A percentile compares a stretch with the other conserved stretches of the same genome.
Evolutionary conservation across 1,139 yeast genomes (phyloP).

Genomic region (Eremothecium cymbalariae): DNA sequence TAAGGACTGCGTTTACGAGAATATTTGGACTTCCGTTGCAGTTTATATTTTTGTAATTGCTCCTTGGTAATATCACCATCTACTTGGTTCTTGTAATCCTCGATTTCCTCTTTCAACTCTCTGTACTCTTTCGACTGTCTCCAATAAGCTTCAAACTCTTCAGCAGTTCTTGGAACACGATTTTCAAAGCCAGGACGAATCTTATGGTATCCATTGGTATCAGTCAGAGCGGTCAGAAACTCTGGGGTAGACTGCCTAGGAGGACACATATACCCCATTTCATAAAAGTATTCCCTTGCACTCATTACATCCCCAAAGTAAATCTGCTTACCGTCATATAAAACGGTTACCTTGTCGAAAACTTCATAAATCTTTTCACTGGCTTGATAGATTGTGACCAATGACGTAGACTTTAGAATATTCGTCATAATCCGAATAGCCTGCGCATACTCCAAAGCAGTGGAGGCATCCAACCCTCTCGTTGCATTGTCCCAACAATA

Average conservation of each 20-base stretch:
- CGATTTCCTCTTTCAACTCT: slow-evolving; percentile 39
- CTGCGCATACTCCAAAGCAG: slow-evolving; percentile 43
- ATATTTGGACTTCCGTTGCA: slow-evolving; percentile 37
- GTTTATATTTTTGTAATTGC: slow-evolving; percentile 34
- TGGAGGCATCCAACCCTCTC: slow-evolving; percentile 39
- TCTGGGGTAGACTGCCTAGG: slow-evolving; percentile 53
- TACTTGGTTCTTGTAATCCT: slow-evolving; percentile 34
- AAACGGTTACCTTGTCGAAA: slow-evolving; percentile 39
- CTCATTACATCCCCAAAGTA: slow-evolving; percentile 36
- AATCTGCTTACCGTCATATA: slow-evolving; percentile 41
- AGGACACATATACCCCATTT: slow-evolving; percentile 47
- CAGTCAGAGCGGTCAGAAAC: slow-evolving; percentile 51
- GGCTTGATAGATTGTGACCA: slow-evolving; percentile 42
- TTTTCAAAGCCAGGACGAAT: slow-evolving; percentile 42
- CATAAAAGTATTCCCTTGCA: slow-evolving; percentile 40
- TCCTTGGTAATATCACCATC: slow-evolving; percentile 36
- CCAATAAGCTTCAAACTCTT: slow-evolving; percentile 65
- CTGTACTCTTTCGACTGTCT: slow-evolving; percentile 46
- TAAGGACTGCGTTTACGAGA: slow-evolving; percentile 38
- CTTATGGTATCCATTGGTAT: slow-evolving; percentile 39
- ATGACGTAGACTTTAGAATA: slow-evolving; percentile 35
- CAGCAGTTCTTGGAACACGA: slow-evolving; percentile 59
- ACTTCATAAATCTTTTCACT: slow-evolving; percentile 41
- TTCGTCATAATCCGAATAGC: slow-evolving; percentile 38
- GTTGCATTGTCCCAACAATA: slow-evolving; percentile 47